phyloP scores from a whole-genome alignment of 2,329 filamentous ascomycete species.

The Trichoderma koningiopsis region DNA sequence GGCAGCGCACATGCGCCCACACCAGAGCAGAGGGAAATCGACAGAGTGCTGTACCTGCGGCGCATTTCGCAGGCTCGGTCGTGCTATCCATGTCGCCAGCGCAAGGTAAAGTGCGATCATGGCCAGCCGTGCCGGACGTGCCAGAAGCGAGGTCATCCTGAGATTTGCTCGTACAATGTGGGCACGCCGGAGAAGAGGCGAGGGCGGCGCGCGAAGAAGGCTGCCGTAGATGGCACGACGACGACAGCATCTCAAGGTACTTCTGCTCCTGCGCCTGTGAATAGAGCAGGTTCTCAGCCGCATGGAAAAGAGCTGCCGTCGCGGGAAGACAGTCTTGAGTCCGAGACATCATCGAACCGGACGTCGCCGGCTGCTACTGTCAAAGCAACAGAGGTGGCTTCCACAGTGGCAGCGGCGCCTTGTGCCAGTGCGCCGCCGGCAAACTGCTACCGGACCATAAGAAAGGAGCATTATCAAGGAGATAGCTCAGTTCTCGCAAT shows the following conservation, averaged over 20 bases:
- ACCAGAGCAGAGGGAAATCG: constrained; percentile 8
- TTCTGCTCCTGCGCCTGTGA: neutral
- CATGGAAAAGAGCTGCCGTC: neutral
- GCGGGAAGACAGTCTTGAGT: neutral
- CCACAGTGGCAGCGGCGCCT: neutral
- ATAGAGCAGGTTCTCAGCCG: neutral
- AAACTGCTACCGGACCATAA: neutral
- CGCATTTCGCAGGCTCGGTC: constrained; percentile 17
- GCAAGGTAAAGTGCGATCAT: constrained; percentile 23
- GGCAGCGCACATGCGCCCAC: neutral
- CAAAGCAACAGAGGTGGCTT: neutral
- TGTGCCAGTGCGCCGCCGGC: neutral
- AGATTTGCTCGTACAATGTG: constrained; percentile 20
- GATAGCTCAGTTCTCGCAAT: constrained; percentile 17
- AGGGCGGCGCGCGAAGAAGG: neutral
- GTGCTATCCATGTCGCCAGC: constrained; percentile 24
- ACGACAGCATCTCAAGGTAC: neutral
- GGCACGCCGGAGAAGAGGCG: constrained; percentile 10
- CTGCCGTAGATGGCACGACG: neutral
- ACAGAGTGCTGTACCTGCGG: constrained; percentile 11
- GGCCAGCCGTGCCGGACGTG: constrained; percentile 20
- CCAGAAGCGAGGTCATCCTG: constrained; percentile 22
- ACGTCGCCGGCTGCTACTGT: neutral
- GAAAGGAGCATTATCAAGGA: constrained; percentile 13
- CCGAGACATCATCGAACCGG: neutral